A percentile compares a stretch with the other conserved stretches of the same genome.
Conservation (phyloP, 73 alveolate genomes). For the Tetrahymena borealis region DNA sequence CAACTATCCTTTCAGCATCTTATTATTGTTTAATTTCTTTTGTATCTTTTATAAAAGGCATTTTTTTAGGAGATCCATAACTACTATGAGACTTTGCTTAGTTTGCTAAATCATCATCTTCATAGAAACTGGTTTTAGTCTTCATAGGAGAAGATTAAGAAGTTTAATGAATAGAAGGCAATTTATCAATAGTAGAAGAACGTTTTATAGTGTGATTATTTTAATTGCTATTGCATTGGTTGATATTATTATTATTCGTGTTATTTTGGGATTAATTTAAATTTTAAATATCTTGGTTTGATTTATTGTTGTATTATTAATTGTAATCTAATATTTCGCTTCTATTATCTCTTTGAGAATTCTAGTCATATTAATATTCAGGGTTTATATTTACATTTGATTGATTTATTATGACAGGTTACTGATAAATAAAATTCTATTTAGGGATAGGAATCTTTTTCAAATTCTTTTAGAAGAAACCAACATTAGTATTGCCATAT, state of each 20-base stretch:
- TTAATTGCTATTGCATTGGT: neutral
- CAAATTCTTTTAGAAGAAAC: neutral
- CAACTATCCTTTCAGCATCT: neutral
- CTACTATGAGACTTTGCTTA: neutral
- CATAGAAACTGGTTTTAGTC: neutral
- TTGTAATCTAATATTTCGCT: too few species aligned
- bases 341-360: neutral
- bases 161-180: neutral
- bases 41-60: neutral
- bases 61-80: neutral
- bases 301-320: too few species aligned
- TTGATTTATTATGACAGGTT: neutral
- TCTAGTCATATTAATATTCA: neutral
- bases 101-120: neutral
- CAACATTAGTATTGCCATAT: neutral
- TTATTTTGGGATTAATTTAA: too few species aligned
- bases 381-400: neutral
- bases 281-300: too few species aligned
- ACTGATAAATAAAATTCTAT: neutral
- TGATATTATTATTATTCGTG: neutral
- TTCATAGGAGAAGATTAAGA: neutral
- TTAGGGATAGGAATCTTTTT: neutral
- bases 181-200: neutral
- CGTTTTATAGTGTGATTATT: neutral
- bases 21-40: neutral